Evolutionary conservation across 2,329 filamentous ascomycete genomes (phyloP).

Genomic region (Fusarium sacchari): DNA sequence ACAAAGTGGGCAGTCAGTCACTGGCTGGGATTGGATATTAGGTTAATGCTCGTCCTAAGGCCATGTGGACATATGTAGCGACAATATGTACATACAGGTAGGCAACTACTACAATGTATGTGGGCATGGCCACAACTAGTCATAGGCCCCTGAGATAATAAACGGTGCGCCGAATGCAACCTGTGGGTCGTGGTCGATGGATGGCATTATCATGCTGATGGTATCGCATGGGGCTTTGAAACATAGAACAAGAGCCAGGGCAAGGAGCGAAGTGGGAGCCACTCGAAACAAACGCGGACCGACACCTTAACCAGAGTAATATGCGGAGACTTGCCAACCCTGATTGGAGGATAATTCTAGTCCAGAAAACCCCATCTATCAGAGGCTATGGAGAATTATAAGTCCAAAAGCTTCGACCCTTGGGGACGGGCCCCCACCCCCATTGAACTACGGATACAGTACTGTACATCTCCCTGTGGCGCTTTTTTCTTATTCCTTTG

Average conservation of each 20-base stretch:
- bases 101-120: too few relatives aligned
- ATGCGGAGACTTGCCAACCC: slow-evolving; percentile 19
- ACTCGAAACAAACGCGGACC: slow-evolving; percentile 36
- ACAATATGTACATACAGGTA: background rate
- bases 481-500: background rate
- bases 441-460: slow-evolving; percentile 10
- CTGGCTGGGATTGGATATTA: background rate
- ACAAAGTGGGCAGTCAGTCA: background rate
- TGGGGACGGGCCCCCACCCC: slow-evolving; percentile 18
- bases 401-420: slow-evolving; percentile 32
- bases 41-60: background rate
- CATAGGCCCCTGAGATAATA: slow-evolving; percentile 5
- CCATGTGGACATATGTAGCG: background rate
- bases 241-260: slow-evolving; percentile 34
- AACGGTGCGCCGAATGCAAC: slow-evolving; percentile 3
- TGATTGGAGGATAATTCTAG: slow-evolving; percentile 39
- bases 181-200: slow-evolving; percentile 4
- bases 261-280: slow-evolving; percentile 7
- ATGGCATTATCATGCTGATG: slow-evolving; percentile 17
- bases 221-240: slow-evolving; percentile 42
- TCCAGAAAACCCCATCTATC: slow-evolving; percentile 34
- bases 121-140: background rate
- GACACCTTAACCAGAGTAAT: slow-evolving; percentile 21
- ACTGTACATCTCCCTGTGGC: slow-evolving; percentile 10
- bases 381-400: slow-evolving; percentile 41